Base-by-base conservation (phyloP, 1,284 basidiomycete species). In the Hemileia vastatrix region DNA sequence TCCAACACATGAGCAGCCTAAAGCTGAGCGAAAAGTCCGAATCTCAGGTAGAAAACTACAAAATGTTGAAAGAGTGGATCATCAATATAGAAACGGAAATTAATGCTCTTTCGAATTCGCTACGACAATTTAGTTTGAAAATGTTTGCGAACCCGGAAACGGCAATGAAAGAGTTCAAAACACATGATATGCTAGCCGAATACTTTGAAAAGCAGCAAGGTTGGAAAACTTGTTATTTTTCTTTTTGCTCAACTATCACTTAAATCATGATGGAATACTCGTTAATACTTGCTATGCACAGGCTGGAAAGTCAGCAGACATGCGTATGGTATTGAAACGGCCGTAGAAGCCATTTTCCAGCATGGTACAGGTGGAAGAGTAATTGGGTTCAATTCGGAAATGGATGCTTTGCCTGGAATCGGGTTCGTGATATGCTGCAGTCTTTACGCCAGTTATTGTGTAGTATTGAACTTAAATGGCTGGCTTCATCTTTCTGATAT, bases 371-470 rank as follows among this genome's bases (percentile, higher is more conserved):
- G 68, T 47, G 69, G 71, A 11, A 54, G 66, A 8, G 69, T 68
- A 9, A 65, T 87, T 56, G 87, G 85, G 2, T 77, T 88, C 57
- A 88, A 88, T 72, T 84, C 86, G 5, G 87, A 90, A 74, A 85
- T 86, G 81, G 84, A 85, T 68, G 66, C 83, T 3, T 56, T 85
- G n/a, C 81, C 80, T 15, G 79, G 81, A 18, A 78, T 86, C 55
- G 84, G 84, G 89, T 86, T 0, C 91, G 89, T 70, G 88, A 88
- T 0, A 67, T 63, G 53, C 47, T 18, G n/a, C n/a, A n/a, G n/a
- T n/a, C n/a, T n/a, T n/a, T n/a, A n/a, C n/a, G n/a, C n/a, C n/a
- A n/a, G n/a, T n/a, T n/a, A n/a, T n/a, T n/a, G n/a, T n/a, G n/a
- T n/a, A n/a, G n/a, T n/a, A n/a, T n/a, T n/a, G n/a, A n/a, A n/a